Percentiles rank a stretch among this genome's conserved stretches.
These are phyloP conservation scores for Pistacia vera DNA, from an alignment of 345 rosid species.

Conservation along the genomic window DNA sequence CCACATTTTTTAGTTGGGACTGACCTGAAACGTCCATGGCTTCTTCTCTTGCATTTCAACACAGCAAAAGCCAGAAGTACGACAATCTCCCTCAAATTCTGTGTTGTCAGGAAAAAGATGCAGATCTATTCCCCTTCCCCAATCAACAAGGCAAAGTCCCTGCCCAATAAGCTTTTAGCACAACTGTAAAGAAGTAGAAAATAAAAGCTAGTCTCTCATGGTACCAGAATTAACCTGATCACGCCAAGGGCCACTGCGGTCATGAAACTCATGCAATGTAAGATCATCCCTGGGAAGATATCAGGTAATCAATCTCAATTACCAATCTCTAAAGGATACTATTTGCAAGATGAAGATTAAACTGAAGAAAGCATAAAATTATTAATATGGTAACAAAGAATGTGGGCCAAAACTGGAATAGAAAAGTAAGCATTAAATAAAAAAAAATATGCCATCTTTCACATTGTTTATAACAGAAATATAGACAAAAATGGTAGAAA, in stretches of 20 bases:
- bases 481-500: not conserved
- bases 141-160: slow-evolving; percentile 98
- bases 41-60: slow-evolving; percentile 83
- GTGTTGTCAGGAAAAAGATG: slow-evolving; percentile 65
- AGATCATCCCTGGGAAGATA: slow-evolving; percentile 58
- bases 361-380: not conserved
- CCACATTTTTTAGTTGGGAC: slow-evolving; percentile 21
- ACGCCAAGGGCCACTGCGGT: slow-evolving; percentile 67
- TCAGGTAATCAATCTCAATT: slow-evolving; percentile 12
- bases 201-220: not conserved
- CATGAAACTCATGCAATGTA: slow-evolving; percentile 50
- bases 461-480: not conserved
- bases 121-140: slow-evolving; percentile 96
- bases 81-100: slow-evolving; percentile 68
- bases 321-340: not conserved
- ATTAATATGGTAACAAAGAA: not conserved
- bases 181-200: not conserved
- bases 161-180: slow-evolving; percentile 27
- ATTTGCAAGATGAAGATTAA: not conserved
- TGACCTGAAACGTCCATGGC: slow-evolving; percentile 93
- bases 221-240: slow-evolving; percentile 57
- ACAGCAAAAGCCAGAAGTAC: slow-evolving; percentile 96
- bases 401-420: slow-evolving; percentile 1
- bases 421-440: not conserved
- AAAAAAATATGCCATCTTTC: not conserved